These are phyloP conservation scores for Artemisia tridentata DNA, from an alignment of 129 eudicot species.

Conservation along the genomic window DNA sequence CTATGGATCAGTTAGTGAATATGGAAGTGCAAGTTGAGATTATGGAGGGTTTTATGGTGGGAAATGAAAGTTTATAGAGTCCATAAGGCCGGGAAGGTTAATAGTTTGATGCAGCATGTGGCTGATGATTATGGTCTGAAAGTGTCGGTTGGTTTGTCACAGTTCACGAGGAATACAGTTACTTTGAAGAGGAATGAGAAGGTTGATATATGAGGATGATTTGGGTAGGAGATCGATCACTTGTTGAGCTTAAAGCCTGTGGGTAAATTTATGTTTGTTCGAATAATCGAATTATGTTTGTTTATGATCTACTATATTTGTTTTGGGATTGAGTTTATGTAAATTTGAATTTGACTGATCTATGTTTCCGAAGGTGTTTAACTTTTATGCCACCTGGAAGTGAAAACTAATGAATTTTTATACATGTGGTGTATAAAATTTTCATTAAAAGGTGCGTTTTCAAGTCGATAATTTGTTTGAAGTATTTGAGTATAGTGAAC, in stretches of 20 bases:
- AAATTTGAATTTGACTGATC: too few species aligned
- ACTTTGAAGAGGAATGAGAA: slow-evolving; percentile 47
- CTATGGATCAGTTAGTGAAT: slow-evolving; percentile 82
- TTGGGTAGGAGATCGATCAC: slow-evolving; percentile 46
- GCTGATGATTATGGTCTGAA: slow-evolving; percentile 95
- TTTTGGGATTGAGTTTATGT: too few species aligned
- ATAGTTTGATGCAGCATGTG: slow-evolving; percentile 85
- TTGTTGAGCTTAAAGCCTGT: slow-evolving; percentile 85
- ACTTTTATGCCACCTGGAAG: too few species aligned
- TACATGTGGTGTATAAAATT: too few species aligned
- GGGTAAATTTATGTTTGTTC: slow-evolving; percentile 41
- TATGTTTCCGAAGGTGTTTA: too few species aligned
- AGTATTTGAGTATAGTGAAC: too few species aligned
- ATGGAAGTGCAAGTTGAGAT: slow-evolving; percentile 97
- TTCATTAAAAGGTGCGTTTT: too few species aligned
- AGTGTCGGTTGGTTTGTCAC: slow-evolving; percentile 92
- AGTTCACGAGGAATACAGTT: slow-evolving; percentile 36
- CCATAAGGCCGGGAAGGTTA: slow-evolving; percentile 83
- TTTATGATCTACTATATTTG: too few species aligned
- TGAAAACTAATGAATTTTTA: too few species aligned
- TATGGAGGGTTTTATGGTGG: slow-evolving; percentile 94
- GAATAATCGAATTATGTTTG: too few species aligned
- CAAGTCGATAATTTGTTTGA: too few species aligned
- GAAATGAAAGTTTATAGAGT: slow-evolving; percentile 74
- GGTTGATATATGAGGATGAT: slow-evolving; percentile 62